Percentiles rank a stretch among this genome's conserved stretches.
Conservation (phyloP, 2,329 filamentous ascomycete genomes). For the Amesomyces nigricolor region DNA sequence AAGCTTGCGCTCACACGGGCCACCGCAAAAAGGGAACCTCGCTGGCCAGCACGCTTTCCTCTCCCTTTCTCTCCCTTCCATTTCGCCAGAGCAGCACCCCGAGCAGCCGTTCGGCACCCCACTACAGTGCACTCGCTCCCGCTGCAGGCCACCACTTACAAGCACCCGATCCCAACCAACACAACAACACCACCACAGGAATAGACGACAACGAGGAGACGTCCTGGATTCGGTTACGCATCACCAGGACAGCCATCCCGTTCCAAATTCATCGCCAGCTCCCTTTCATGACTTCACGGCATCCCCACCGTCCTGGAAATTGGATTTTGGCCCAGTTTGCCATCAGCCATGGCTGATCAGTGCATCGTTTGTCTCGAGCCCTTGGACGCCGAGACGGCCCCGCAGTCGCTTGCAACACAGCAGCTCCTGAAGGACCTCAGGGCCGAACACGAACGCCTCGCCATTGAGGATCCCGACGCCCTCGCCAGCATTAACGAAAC, state of each 20-base stretch:
- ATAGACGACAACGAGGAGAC: background rate
- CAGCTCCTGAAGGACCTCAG: conserved; percentile 15
- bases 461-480: conserved; percentile 16
- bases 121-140: conserved; percentile 1
- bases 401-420: conserved; percentile 18
- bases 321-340: conserved; percentile 32
- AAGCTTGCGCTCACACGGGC: conserved; percentile 21
- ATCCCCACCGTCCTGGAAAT: conserved; percentile 33
- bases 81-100: conserved; percentile 9
- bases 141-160: conserved; percentile 10
- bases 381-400: conserved; percentile 35
- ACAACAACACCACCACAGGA: background rate
- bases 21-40: conserved; percentile 20
- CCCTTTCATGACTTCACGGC: conserved; percentile 23
- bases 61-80: conserved; percentile 16
- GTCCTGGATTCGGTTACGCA: background rate
- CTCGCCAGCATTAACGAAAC: conserved; percentile 22
- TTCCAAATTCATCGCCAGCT: background rate
- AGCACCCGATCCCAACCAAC: background rate
- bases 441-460: conserved; percentile 16
- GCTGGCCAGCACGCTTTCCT: conserved; percentile 18
- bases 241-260: conserved; percentile 2
- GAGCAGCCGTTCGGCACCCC: conserved; percentile 7
- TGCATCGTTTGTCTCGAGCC: conserved; percentile 66
- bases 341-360: conserved; percentile 52